phyloP scores from a whole-genome alignment of 202 grass and related monocot genomes.

The Dendrocalamus latiflorus region DNA sequence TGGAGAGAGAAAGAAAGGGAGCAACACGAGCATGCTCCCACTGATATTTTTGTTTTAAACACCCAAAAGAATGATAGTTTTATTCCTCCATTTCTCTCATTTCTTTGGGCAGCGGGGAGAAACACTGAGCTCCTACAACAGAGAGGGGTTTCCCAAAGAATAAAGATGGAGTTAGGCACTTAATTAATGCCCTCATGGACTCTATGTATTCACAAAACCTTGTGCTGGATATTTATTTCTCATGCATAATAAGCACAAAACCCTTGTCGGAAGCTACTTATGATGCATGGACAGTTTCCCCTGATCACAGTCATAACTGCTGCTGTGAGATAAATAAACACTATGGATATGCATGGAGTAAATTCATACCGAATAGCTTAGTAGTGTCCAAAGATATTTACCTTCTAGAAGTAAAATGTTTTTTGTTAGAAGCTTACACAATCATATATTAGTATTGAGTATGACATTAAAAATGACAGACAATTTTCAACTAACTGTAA shows the following conservation, averaged over 20 bases:
- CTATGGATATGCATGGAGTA: background rate
- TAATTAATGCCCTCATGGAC: constrained; percentile 37
- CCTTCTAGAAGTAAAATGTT: background rate
- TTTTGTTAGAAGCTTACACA: background rate
- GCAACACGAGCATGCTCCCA: background rate
- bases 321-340: background rate
- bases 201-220: constrained; percentile 26
- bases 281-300: background rate
- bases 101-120: background rate
- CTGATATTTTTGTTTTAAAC: constrained; percentile 24
- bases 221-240: constrained; percentile 32
- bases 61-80: background rate
- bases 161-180: background rate
- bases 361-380: background rate
- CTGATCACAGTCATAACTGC: constrained; percentile 12
- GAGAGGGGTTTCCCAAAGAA: background rate
- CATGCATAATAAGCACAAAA: constrained; percentile 17
- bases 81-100: background rate
- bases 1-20: constrained; percentile 9
- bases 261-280: constrained; percentile 16
- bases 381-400: background rate
- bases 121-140: background rate
- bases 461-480: background rate
- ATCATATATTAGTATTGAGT: background rate
- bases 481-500: no score